Evolutionary conservation across 1,139 yeast species (phyloP).

Genomic region (Pichia sp.): DNA sequence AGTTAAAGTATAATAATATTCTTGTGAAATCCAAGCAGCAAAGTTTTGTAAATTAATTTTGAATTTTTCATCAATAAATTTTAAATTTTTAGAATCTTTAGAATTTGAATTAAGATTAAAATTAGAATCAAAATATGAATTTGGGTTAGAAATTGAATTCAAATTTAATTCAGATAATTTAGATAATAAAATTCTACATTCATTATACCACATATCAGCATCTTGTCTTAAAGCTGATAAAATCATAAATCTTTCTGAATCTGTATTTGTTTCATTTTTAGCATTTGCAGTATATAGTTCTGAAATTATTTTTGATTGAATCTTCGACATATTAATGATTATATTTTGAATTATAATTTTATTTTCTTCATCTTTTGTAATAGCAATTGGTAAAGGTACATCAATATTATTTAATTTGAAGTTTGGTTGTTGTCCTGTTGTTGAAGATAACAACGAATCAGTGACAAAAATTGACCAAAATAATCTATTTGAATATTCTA

Average conservation of each 20-base stretch:
- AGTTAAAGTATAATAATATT: slow-evolving; percentile 40
- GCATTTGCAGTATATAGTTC: slow-evolving; percentile 39
- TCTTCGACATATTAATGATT: slow-evolving; percentile 35
- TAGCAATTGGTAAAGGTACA: slow-evolving; percentile 37
- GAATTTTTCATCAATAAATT: not conserved
- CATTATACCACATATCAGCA: slow-evolving; percentile 37
- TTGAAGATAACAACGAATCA: slow-evolving; percentile 40
- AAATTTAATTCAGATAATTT: no score
- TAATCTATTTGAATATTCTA: slow-evolving; percentile 38
- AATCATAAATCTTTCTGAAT: slow-evolving; percentile 29
- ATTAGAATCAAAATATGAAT: no score
- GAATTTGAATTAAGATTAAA: no score
- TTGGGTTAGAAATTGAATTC: no score
- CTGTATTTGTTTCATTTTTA: slow-evolving; percentile 26
- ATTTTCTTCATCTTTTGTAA: slow-evolving; percentile 35
- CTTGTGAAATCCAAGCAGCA: slow-evolving; percentile 39
- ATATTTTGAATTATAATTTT: slow-evolving; percentile 36
- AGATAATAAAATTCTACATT: slow-evolving; percentile 10
- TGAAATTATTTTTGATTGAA: slow-evolving; percentile 39
- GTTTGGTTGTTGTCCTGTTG: slow-evolving; percentile 41
- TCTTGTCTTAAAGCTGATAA: slow-evolving; percentile 33
- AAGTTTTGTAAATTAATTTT: slow-evolving; percentile 19
- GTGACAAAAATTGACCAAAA: slow-evolving; percentile 48
- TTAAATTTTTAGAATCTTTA: no score
- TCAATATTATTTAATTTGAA: slow-evolving; percentile 43